phyloP scores from a whole-genome alignment of 495 filamentous ascomycete species.

The Parathielavia hyrcaniae region DNA sequence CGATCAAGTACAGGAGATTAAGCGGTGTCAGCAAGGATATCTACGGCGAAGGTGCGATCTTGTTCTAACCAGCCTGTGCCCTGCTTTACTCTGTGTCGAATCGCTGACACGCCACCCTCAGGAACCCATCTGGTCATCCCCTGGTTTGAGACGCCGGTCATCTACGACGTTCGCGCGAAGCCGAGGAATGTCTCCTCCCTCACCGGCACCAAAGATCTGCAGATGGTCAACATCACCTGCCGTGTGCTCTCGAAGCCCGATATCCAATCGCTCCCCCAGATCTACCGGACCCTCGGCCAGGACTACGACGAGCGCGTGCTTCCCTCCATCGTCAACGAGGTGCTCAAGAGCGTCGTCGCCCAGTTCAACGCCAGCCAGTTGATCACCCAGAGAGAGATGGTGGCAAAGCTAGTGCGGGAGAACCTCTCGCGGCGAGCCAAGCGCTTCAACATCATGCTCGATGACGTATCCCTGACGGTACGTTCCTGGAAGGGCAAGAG shows the following conservation, averaged over 20 bases:
- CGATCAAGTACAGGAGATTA: slow-evolving; percentile 94
- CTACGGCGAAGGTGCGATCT: slow-evolving; percentile 75
- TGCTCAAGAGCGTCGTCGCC: slow-evolving; percentile 95
- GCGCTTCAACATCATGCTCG: slow-evolving; percentile 92
- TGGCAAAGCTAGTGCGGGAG: slow-evolving; percentile 82
- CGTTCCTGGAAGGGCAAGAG: slow-evolving; percentile 20
- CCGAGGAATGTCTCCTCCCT: slow-evolving; percentile 94
- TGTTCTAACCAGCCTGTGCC: neutral
- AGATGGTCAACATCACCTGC: slow-evolving; percentile 99
- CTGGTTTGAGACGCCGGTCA: slow-evolving; percentile 94
- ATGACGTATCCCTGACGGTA: slow-evolving; percentile 97
- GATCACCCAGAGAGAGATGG: slow-evolving; percentile 97
- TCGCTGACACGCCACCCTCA: slow-evolving; percentile 29
- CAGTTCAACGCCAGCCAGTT: slow-evolving; percentile 98
- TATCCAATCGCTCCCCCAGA: slow-evolving; percentile 82
- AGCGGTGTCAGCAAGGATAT: slow-evolving; percentile 95
- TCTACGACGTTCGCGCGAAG: slow-evolving; percentile 96
- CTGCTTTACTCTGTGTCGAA: neutral
- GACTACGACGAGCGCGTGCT: slow-evolving; percentile 97
- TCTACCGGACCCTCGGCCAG: slow-evolving; percentile 89
- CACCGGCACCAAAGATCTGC: slow-evolving; percentile 96
- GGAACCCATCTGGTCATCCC: slow-evolving; percentile 90
- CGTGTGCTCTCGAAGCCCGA: slow-evolving; percentile 93
- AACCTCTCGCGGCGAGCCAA: slow-evolving; percentile 86
- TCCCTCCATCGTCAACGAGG: slow-evolving; percentile 97